Evolutionary conservation across 805 yeast genomes (phyloP).

Genomic region (Lipomyces mesembrius): DNA sequence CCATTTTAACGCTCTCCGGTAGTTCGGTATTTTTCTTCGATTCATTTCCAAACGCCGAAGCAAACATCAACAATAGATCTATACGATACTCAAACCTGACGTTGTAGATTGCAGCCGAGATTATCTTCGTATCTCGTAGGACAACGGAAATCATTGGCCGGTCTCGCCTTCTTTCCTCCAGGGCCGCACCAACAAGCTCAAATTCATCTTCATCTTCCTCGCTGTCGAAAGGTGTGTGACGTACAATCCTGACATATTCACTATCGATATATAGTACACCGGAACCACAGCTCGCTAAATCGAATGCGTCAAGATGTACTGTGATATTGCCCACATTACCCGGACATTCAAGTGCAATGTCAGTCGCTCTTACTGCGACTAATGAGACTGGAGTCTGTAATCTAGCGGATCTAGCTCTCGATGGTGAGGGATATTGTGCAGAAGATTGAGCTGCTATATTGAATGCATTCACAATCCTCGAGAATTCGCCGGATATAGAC

Average conservation of each 20-base stretch:
- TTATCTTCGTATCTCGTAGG: constrained; percentile 45
- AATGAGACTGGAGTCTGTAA: background rate
- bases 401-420: constrained; percentile 14
- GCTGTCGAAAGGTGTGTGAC: constrained; percentile 6
- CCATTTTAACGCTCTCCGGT: constrained; percentile 4
- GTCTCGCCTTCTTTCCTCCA: constrained; percentile 32
- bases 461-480: constrained; percentile 4
- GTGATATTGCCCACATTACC: constrained; percentile 12
- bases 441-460: background rate
- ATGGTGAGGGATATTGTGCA: background rate
- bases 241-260: constrained; percentile 4
- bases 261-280: constrained; percentile 5
- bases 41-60: constrained; percentile 6
- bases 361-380: constrained; percentile 1
- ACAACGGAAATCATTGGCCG: constrained; percentile 52
- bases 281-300: constrained; percentile 13
- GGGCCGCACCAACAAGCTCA: constrained; percentile 26
- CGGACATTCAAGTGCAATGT: constrained; percentile 15
- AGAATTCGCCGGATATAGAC: constrained; percentile 10
- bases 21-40: background rate
- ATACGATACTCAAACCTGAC: constrained; percentile 62
- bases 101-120: constrained; percentile 56
- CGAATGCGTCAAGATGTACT: constrained; percentile 1
- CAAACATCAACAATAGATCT: constrained; percentile 58
- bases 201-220: constrained; percentile 18